Evolutionary conservation across 202 grass and related monocot species (phyloP).

Genomic region (Digitaria exilis): DNA sequence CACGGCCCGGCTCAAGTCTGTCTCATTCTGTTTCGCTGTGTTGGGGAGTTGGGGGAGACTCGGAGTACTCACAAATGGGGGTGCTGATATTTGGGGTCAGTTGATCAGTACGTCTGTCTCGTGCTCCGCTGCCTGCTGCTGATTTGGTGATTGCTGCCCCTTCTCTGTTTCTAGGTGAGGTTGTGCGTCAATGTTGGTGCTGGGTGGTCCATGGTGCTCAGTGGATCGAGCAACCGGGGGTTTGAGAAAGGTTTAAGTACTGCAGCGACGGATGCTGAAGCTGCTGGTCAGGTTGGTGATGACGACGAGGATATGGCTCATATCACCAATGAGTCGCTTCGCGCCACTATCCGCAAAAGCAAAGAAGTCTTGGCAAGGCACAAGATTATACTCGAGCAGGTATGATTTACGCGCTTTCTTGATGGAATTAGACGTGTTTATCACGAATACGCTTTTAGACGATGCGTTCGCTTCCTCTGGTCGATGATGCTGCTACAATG

Average conservation of each 20-base stretch:
- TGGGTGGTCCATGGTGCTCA: constrained; percentile 27
- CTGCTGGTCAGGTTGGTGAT: constrained; percentile 26
- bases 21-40: not conserved
- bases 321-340: constrained; percentile 61
- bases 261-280: constrained; percentile 7
- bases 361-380: constrained; percentile 84
- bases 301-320: constrained; percentile 30
- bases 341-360: constrained; percentile 63
- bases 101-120: not conserved
- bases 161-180: constrained; percentile 31
- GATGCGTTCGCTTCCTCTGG: not conserved
- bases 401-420: constrained; percentile 29
- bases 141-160: not conserved
- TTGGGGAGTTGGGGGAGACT: not conserved
- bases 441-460: not conserved
- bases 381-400: constrained; percentile 70
- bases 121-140: not conserved
- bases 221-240: constrained; percentile 32
- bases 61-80: not conserved
- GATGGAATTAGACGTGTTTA: constrained; percentile 26
- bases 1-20: not conserved
- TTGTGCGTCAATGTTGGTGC: constrained; percentile 22
- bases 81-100: not conserved
- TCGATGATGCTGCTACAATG: not conserved
- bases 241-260: constrained; percentile 43